Conservation (phyloP, 257 asterid species). For the Scutellaria galericulata region DNA sequence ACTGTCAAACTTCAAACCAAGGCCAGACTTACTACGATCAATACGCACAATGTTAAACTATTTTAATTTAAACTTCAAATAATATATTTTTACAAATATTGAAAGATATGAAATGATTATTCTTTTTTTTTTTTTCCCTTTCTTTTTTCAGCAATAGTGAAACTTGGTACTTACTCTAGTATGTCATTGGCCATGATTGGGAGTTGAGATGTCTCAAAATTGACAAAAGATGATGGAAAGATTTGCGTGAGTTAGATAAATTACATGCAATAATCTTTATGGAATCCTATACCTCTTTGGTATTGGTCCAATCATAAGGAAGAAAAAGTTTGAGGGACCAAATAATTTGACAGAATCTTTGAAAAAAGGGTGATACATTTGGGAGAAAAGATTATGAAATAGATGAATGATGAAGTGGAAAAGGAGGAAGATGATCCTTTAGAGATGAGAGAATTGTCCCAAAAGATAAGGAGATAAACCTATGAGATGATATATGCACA, state of each 20-base stretch:
- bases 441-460: constrained; percentile 60
- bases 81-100: too few relatives aligned
- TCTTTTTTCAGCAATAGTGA: too few relatives aligned
- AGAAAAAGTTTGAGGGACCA: constrained; percentile 33
- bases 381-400: constrained; percentile 30
- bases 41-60: too few relatives aligned
- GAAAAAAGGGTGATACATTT: constrained; percentile 31
- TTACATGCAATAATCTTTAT: too few relatives aligned
- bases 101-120: too few relatives aligned
- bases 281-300: constrained; percentile 25
- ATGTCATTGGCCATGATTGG: background rate
- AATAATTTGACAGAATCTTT: constrained; percentile 40
- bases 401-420: constrained; percentile 37
- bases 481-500: constrained; percentile 30
- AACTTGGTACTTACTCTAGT: background rate
- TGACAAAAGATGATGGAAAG: background rate
- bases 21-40: too few relatives aligned
- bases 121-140: background rate
- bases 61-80: too few relatives aligned
- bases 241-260: background rate
- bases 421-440: constrained; percentile 37
- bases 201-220: background rate
- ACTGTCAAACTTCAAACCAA: too few relatives aligned
- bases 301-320: constrained; percentile 36
- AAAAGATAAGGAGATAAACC: constrained; percentile 65